These are phyloP conservation scores for Starmera dryadoides DNA, from an alignment of 805 yeast genomes.

Conservation along the genomic window DNA sequence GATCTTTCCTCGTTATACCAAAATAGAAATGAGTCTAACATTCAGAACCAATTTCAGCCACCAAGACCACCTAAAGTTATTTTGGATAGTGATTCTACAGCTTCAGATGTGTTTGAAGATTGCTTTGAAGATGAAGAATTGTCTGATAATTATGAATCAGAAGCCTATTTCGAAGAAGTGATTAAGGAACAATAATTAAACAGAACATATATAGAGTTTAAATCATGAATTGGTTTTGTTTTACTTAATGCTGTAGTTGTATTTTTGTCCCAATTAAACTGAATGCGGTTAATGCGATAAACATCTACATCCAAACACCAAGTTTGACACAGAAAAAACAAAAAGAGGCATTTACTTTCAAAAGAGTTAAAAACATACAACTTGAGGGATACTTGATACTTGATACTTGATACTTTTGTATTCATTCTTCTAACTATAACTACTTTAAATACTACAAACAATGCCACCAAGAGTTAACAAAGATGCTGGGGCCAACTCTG, in stretches of 20 bases:
- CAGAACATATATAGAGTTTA: neutral
- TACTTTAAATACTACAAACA: neutral
- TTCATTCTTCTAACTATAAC: too few relatives aligned
- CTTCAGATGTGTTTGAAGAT: neutral
- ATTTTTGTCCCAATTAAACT: neutral
- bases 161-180: neutral
- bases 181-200: too few relatives aligned
- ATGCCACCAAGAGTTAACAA: constrained; percentile 20
- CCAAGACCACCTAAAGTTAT: too few relatives aligned
- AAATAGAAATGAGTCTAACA: too few relatives aligned
- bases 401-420: too few relatives aligned
- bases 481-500: constrained; percentile 19
- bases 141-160: neutral
- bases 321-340: too few relatives aligned
- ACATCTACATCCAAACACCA: too few relatives aligned
- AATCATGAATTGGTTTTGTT: neutral
- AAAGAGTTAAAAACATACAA: too few relatives aligned
- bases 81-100: neutral
- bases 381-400: too few relatives aligned
- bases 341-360: too few relatives aligned
- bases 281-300: neutral
- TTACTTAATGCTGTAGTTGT: too few relatives aligned
- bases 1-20: constrained; percentile 5
- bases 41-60: neutral
- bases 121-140: neutral